Evolutionary conservation across 345 rosid genomes (phyloP), one percentile per base, ranked within the genome.

Genomic region (Alliaria petiolata): DNA sequence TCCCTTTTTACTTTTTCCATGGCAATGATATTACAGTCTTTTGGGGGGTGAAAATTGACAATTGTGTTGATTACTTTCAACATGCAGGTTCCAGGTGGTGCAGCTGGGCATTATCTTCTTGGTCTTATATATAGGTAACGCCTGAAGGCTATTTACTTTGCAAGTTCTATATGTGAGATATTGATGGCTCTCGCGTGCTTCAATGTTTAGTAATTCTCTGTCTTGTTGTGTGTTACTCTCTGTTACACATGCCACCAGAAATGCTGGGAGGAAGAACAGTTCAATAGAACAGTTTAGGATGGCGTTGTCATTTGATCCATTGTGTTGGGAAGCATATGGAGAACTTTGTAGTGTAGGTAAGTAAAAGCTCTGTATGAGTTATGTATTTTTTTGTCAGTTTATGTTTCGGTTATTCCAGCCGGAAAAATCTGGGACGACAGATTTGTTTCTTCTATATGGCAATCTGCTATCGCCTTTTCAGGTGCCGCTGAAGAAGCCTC

Each of bases 71-170:
- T 50, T 47, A 7, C 11, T 60, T n/a, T 59, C 12, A 67, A 72
- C 49, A 51, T 70, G 76, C 60, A 93, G 97, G 80, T 89, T 65
- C 91, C 95, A 55, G 87, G 90, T 74, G 92, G 97, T 70, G 97
- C 96, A 57, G 92, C 97, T 57, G 96, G 96, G 66, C 92, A 93
- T 78, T 91, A 85, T 77, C 95, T 93, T 71, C 97, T 93, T 72
- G 97, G 97, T 67, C 91, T 91, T 77, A 83, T 91, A 22, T 85
- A 87, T 82, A 91, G 98, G 97, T 93, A 70, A 57, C 19, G 17
- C 58, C 38, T 51, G 20, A 1, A 8, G 51, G 17, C 22, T 59
- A 9, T 58, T 53, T 54, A 22, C 19, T 73, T 62, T 61, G 17
- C 50, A 40, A 61, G 45, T 53, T 62, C 43, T 35, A 1, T 75